These are phyloP conservation scores for Diaporthe amygdali DNA, from an alignment of 2,329 filamentous ascomycete genomes.

Conservation along the genomic window DNA sequence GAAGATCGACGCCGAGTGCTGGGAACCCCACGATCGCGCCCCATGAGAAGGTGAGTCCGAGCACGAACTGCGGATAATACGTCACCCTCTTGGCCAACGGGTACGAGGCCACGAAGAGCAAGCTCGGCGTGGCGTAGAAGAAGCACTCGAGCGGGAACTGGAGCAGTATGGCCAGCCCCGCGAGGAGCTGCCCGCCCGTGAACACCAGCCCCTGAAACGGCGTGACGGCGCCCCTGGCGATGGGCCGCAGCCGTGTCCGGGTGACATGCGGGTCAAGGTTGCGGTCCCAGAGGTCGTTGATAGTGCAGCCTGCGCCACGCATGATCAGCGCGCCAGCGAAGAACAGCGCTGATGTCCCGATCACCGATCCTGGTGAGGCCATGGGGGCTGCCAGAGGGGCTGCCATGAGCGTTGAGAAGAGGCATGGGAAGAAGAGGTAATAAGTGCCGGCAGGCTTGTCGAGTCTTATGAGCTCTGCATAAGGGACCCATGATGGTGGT, in stretches of 20 bases:
- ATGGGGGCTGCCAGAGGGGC: constrained; percentile 71
- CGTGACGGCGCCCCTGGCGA: constrained; percentile 78
- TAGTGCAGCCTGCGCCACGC: constrained; percentile 86
- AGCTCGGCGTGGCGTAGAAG: constrained; percentile 77
- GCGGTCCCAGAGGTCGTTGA: constrained; percentile 91
- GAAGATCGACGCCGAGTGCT: constrained; percentile 77
- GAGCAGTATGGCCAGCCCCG: constrained; percentile 74
- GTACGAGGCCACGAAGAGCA: constrained; percentile 76
- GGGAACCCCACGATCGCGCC: constrained; percentile 89
- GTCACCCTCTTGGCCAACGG: constrained; percentile 86
- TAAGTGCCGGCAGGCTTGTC: constrained; percentile 84
- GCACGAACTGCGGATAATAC: constrained; percentile 83
- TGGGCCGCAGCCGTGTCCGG: constrained; percentile 78
- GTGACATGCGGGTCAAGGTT: constrained; percentile 83
- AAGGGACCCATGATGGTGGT: constrained; percentile 75
- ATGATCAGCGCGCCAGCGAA: constrained; percentile 80
- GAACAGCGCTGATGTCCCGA: constrained; percentile 73
- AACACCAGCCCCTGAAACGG: constrained; percentile 75
- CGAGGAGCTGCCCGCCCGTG: constrained; percentile 74
- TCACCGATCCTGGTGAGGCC: constrained; percentile 62
- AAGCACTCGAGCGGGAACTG: constrained; percentile 79
- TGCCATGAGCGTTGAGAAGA: constrained; percentile 83
- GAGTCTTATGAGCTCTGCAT: constrained; percentile 80
- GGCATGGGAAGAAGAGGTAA: constrained; percentile 84
- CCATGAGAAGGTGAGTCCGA: constrained; percentile 88